phyloP scores from a whole-genome alignment of 129 eudicot species.

The Pseudognaphalium luteoalbum region DNA sequence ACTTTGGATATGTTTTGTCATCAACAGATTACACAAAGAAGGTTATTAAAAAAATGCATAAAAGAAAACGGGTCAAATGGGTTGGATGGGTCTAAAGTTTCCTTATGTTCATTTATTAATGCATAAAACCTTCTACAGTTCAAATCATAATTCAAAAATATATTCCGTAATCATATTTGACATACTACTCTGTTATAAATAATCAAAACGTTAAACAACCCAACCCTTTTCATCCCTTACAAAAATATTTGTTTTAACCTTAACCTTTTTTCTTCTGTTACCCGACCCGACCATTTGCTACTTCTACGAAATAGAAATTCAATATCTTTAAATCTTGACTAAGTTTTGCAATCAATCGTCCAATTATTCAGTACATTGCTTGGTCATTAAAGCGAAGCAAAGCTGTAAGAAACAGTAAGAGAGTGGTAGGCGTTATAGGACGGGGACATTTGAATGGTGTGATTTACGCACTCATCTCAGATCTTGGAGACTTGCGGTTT shows the following conservation, averaged over 20 bases:
- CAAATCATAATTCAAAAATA: too few relatives aligned
- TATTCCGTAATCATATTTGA: background rate
- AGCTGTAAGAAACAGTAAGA: constrained; percentile 78
- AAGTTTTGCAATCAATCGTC: background rate
- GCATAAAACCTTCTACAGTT: background rate
- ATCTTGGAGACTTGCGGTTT: constrained; percentile 81
- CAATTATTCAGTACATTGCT: constrained; percentile 64
- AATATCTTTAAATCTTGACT: constrained; percentile 3
- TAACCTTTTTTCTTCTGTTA: background rate
- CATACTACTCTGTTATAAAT: background rate
- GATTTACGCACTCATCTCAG: constrained; percentile 71
- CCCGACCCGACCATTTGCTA: background rate
- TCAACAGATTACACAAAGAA: background rate
- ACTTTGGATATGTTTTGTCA: background rate
- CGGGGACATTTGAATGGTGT: constrained; percentile 94
- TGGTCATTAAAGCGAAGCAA: constrained; percentile 98
- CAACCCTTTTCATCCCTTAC: background rate
- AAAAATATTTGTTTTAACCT: background rate
- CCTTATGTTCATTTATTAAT: background rate
- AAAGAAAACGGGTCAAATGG: background rate
- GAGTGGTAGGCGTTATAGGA: constrained; percentile 92
- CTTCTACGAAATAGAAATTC: background rate
- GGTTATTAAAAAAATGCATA: background rate
- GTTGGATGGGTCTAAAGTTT: background rate
- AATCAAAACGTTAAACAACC: background rate